phyloP scores from a whole-genome alignment of 2,329 filamentous ascomycete species.

The Colletotrichum tropicicola region DNA sequence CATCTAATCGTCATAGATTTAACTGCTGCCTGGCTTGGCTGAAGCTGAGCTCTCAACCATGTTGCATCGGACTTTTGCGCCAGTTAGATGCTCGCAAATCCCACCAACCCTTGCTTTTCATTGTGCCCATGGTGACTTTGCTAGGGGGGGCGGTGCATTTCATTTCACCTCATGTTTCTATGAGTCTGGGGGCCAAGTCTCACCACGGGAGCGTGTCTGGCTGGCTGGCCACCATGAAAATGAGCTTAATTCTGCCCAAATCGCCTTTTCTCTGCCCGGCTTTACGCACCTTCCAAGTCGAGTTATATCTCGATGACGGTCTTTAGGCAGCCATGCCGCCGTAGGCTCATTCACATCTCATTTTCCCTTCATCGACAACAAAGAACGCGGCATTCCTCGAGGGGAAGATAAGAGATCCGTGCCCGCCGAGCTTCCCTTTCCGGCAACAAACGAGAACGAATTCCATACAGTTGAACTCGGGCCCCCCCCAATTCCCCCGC shows the following conservation, averaged over 20 bases:
- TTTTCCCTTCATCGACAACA: not conserved
- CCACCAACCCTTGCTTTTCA: not conserved
- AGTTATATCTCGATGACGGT: not conserved
- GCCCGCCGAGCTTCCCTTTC: not conserved
- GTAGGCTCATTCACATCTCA: not conserved
- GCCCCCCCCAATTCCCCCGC: not conserved
- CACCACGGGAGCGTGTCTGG: not conserved
- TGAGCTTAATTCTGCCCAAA: not conserved
- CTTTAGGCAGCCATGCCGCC: not conserved
- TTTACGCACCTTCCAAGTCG: not conserved
- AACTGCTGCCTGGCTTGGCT: constrained; percentile 1
- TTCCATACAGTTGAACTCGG: not conserved
- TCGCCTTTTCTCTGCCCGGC: not conserved
- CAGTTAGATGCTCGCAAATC: not conserved
- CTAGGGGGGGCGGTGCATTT: not conserved
- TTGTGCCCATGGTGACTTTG: not conserved
- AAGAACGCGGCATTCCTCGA: not conserved
- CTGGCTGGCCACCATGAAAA: not conserved
- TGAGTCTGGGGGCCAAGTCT: not conserved
- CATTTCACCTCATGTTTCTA: no score
- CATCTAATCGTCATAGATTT: constrained; percentile 23
- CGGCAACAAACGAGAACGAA: constrained; percentile 6
- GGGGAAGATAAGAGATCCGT: not conserved
- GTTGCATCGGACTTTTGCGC: not conserved
- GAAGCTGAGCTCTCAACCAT: not conserved